These are phyloP conservation scores for Phytophthora idaei DNA, from an alignment of 352 stramenopile genomes.

Conservation along the genomic window DNA sequence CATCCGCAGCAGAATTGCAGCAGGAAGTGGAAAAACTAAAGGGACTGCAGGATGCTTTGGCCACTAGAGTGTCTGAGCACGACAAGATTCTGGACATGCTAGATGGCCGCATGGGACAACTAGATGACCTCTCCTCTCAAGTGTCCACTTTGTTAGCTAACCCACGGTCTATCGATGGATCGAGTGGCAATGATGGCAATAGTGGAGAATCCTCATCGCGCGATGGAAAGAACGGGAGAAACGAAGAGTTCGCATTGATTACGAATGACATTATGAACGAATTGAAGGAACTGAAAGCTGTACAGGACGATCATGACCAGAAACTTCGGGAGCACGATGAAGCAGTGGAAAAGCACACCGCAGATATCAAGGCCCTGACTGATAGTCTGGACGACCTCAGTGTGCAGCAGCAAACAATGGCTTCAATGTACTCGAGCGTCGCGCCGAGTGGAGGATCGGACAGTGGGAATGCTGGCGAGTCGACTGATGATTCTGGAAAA, in stretches of 20 bases:
- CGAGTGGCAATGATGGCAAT: slow-evolving; percentile 11
- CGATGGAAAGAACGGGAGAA: slow-evolving; percentile 5
- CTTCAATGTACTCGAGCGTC: slow-evolving; percentile 36
- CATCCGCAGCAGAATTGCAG: slow-evolving; percentile 52
- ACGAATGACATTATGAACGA: slow-evolving; percentile 47
- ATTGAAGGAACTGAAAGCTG: slow-evolving; percentile 50
- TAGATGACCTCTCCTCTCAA: slow-evolving; percentile 34
- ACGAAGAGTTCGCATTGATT: slow-evolving; percentile 20
- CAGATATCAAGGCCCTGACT: slow-evolving; percentile 51
- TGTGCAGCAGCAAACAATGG: slow-evolving; percentile 53
- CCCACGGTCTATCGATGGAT: slow-evolving; percentile 9
- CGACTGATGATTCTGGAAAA: slow-evolving; percentile 13
- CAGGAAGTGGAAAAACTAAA: slow-evolving; percentile 49
- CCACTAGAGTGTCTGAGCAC: slow-evolving; percentile 40
- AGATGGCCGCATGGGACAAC: slow-evolving; percentile 33
- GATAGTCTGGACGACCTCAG: slow-evolving; percentile 60
- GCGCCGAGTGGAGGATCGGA: not conserved
- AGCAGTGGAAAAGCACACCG: slow-evolving; percentile 49
- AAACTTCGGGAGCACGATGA: slow-evolving; percentile 53
- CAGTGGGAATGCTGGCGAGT: slow-evolving; percentile 7
- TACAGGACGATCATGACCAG: slow-evolving; percentile 39
- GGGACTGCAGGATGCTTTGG: slow-evolving; percentile 43
- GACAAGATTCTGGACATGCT: slow-evolving; percentile 47
- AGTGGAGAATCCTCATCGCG: not conserved
- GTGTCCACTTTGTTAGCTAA: slow-evolving; percentile 1